phyloP scores from a whole-genome alignment of 371 early-diverging fungal genomes.

The Capillidium heterosporum region DNA sequence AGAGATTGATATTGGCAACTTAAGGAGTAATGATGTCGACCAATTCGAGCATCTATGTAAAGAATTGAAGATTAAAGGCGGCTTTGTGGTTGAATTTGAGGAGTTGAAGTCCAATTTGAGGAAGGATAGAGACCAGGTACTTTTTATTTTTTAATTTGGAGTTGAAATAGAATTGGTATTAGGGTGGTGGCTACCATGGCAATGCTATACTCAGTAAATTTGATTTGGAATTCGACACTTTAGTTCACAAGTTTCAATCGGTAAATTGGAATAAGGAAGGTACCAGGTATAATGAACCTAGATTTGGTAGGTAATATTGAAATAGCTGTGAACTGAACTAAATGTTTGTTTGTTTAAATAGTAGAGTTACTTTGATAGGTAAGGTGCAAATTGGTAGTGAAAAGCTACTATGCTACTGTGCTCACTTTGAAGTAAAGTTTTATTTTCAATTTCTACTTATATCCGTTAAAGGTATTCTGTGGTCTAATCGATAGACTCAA shows the following conservation, averaged over 20 bases:
- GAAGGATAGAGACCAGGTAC: not conserved
- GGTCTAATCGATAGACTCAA: slow-evolving; percentile 45
- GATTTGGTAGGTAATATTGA: slow-evolving; percentile 25
- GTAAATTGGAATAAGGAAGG: slow-evolving; percentile 60
- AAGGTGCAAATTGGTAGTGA: slow-evolving; percentile 11
- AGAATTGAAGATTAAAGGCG: slow-evolving; percentile 33
- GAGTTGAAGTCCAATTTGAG: slow-evolving; percentile 44
- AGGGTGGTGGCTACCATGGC: slow-evolving; percentile 67
- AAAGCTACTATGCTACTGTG: slow-evolving; percentile 34
- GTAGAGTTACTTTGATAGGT: not conserved
- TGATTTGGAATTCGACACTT: slow-evolving; percentile 33
- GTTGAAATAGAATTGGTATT: slow-evolving; percentile 15
- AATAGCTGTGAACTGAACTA: too few species aligned
- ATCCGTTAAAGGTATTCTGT: slow-evolving; percentile 20
- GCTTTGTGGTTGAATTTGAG: slow-evolving; percentile 53
- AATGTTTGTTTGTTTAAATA: too few species aligned
- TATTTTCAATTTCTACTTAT: too few species aligned
- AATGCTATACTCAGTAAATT: slow-evolving; percentile 60
- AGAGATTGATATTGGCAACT: slow-evolving; percentile 38
- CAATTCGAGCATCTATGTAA: slow-evolving; percentile 37
- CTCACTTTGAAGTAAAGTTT: slow-evolving; percentile 52
- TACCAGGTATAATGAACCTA: slow-evolving; percentile 32
- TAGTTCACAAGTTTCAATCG: slow-evolving; percentile 47
- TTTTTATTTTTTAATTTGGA: not conserved
- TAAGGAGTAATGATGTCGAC: slow-evolving; percentile 36